Conservation (phyloP, 225 moss, liverwort and hornwort species). For the Ulota crispa region DNA sequence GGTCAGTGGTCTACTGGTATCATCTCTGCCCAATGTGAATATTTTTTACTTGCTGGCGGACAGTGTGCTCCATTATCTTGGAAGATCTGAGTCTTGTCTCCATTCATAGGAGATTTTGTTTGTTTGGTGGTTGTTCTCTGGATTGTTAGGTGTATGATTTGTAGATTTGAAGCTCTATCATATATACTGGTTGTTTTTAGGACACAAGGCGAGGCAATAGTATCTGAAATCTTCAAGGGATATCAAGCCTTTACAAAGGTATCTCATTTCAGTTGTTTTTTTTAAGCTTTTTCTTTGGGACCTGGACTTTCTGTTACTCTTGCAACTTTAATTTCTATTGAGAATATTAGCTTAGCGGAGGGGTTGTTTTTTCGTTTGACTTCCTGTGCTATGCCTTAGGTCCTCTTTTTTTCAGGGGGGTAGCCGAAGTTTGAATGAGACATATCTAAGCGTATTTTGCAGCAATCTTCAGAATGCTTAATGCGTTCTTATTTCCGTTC, state of each 20-base stretch:
- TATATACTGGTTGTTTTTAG: slow-evolving; percentile 27
- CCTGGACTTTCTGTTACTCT: slow-evolving; percentile 2
- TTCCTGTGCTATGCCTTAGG: slow-evolving; percentile 1
- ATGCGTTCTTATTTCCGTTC: slow-evolving; percentile 11
- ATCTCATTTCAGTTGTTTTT: not conserved
- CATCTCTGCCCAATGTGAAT: slow-evolving; percentile 10
- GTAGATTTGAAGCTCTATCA: slow-evolving; percentile 6
- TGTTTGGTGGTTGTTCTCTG: not conserved
- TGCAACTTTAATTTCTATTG: slow-evolving; percentile 9
- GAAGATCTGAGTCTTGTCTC: slow-evolving; percentile 7
- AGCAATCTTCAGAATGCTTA: not conserved
- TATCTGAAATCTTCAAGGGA: slow-evolving; percentile 88
- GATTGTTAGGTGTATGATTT: not conserved
- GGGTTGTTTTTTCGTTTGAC: not conserved
- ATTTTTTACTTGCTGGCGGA: not conserved
- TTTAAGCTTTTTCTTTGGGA: not conserved
- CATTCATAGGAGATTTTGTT: not conserved
- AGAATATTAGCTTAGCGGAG: slow-evolving; percentile 11
- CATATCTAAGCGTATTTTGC: not conserved
- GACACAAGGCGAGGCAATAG: slow-evolving; percentile 89
- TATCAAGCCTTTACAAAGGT: slow-evolving; percentile 98
- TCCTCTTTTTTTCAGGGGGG: slow-evolving; percentile 2
- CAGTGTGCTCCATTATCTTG: not conserved
- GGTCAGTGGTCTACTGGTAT: slow-evolving; percentile 12
- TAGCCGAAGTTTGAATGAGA: slow-evolving; percentile 7